phyloP scores from a whole-genome alignment of 2,329 filamentous ascomycete species.

The Microcyclospora pomicola region DNA sequence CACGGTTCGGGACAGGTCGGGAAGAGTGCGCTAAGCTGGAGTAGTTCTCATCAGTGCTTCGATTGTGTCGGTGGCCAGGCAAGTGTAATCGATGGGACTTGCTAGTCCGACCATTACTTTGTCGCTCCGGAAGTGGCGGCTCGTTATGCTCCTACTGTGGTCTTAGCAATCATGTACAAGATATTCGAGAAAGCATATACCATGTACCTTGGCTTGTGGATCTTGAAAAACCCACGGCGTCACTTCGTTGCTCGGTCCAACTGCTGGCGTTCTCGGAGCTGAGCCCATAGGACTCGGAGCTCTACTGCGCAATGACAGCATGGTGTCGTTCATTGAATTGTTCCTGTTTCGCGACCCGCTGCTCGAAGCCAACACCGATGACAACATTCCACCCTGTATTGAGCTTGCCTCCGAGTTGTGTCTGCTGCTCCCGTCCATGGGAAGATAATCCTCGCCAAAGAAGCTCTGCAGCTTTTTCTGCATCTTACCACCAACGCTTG shows the following conservation, averaged over 20 bases:
- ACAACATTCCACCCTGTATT: slow-evolving; percentile 24
- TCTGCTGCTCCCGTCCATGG: slow-evolving; percentile 37
- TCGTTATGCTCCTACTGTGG: slow-evolving; percentile 7
- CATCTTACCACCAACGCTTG: slow-evolving; percentile 50
- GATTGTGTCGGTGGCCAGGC: slow-evolving; percentile 54
- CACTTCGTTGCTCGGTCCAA: slow-evolving; percentile 55
- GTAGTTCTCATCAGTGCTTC: slow-evolving; percentile 45
- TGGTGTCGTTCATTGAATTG: slow-evolving; percentile 61
- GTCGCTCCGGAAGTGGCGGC: slow-evolving; percentile 15
- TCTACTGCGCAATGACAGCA: slow-evolving; percentile 28
- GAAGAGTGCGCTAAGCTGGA: slow-evolving; percentile 38
- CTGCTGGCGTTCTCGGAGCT: slow-evolving; percentile 59
- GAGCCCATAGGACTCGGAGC: slow-evolving; percentile 62
- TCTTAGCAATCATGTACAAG: no score
- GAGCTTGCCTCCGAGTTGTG: slow-evolving; percentile 51
- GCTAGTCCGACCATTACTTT: slow-evolving; percentile 17
- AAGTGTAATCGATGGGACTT: slow-evolving; percentile 44
- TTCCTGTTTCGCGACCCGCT: slow-evolving; percentile 54
- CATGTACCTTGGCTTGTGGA: slow-evolving; percentile 3
- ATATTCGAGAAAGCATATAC: slow-evolving; percentile 9
- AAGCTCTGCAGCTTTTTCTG: slow-evolving; percentile 85
- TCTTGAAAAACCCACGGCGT: slow-evolving; percentile 90
- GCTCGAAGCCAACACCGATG: slow-evolving; percentile 37
- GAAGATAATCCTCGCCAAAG: slow-evolving; percentile 80
- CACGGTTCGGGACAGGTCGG: slow-evolving; percentile 60